Base-by-base conservation (phyloP, 495 filamentous ascomycete species). In the Penicillium simplicissimum region DNA sequence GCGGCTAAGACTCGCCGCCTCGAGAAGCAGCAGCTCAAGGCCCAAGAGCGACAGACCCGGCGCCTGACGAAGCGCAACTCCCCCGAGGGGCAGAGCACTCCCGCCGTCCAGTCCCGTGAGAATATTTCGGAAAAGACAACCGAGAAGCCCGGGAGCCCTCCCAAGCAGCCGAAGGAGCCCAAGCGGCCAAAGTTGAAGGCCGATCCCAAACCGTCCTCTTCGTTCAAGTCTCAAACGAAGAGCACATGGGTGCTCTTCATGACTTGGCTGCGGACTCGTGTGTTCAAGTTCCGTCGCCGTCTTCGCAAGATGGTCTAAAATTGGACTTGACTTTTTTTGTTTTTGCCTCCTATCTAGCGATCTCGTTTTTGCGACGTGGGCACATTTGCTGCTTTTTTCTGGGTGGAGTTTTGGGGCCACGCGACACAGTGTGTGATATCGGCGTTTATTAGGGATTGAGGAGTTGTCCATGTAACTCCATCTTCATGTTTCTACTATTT, bases 1-100 rank as follows among this genome's bases (percentile, higher is more conserved):
- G 83, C 76, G n/a, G 82, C 82, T 9, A 87, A 88, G 61, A 79
- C 76, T 23, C 78, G 75, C 31, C 83, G 84, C 56, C 72, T 82
- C 47, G 81, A 85, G 57, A 76, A 83, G 60, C 82, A 83, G 55
- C 84, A 81, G 51, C 74, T 76, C 54, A 84, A 83, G 74, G 71
- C 78, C 15, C 72, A 81, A 69, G 71, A 79, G 64, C 71, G 67
- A 40, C 74, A 81, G 35, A 74, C 69, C 40, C 76, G 75, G 7
- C 70, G 75, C 17, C 71, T 62, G 28, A 62, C 67, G 43, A 76
- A 74, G 58, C 75, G 75, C 52, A 62, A 59, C 52, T 38, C 62
- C 59, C 51, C 61, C 37, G 40, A 65, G 55, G 60, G 62, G 13
- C 65, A 35, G 4, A 42, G 57, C 15, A 60, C 64, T 14, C 60